Percentiles rank a stretch among this genome's conserved stretches.
Evolutionary conservation across 2,329 filamentous ascomycete genomes (phyloP).

Genomic region (Tympanopsis confertula): DNA sequence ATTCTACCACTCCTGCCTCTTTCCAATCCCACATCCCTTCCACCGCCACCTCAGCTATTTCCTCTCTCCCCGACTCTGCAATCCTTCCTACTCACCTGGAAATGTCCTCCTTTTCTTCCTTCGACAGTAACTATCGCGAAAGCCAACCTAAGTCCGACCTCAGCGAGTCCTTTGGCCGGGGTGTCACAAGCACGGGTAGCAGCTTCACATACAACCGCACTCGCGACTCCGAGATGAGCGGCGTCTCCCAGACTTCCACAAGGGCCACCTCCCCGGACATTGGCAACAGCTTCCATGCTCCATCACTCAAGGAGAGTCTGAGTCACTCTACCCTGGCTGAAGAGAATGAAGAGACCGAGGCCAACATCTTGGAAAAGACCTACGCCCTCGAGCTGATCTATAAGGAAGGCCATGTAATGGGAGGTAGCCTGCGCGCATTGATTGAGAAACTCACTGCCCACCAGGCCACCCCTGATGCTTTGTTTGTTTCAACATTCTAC

Average conservation of each 20-base stretch:
- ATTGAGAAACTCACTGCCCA: conserved; percentile 92
- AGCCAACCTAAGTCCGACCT: conserved; percentile 31
- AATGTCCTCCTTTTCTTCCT: too few relatives aligned
- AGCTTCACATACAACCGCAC: conserved; percentile 68
- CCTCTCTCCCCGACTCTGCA: not conserved
- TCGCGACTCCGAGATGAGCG: conserved; percentile 70
- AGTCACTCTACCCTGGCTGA: conserved; percentile 29
- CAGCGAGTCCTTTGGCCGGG: conserved; percentile 36
- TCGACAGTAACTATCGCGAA: conserved; percentile 40
- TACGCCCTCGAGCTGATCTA: conserved; percentile 83
- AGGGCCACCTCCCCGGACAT: conserved; percentile 77
- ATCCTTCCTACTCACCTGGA: too few relatives aligned
- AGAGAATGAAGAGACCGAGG: conserved; percentile 69
- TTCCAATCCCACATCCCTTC: not conserved
- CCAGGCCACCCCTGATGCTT: conserved; percentile 80
- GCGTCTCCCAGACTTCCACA: conserved; percentile 72
- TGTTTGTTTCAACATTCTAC: conserved; percentile 90
- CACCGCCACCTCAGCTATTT: not conserved
- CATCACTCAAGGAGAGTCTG: too few relatives aligned
- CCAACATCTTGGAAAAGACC: conserved; percentile 77
- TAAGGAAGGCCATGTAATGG: conserved; percentile 88
- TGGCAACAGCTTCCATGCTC: conserved; percentile 11
- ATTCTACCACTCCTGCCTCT: not conserved
- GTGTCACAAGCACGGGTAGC: conserved; percentile 55
- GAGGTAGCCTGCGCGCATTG: conserved; percentile 77